Evolutionary conservation across 805 yeast genomes (phyloP).

Genomic region (Wickerhamiella nectarea): DNA sequence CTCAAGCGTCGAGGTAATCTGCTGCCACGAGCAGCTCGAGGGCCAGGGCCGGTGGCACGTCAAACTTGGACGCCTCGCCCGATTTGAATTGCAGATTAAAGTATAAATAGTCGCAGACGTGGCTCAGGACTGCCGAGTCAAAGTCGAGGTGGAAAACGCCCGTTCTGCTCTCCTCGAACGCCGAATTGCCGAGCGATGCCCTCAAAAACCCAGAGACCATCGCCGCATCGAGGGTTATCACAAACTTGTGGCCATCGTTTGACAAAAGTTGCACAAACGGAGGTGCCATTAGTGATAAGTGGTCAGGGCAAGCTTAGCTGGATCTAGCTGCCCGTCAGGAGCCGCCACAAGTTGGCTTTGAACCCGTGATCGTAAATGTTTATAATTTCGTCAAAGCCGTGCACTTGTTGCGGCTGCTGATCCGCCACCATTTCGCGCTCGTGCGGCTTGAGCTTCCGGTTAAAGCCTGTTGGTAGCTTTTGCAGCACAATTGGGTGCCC

Average conservation of each 20-base stretch:
- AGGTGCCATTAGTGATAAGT: slow-evolving; percentile 17
- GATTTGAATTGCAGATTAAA: slow-evolving; percentile 53
- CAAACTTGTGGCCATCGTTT: slow-evolving; percentile 51
- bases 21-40: slow-evolving; percentile 85
- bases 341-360: slow-evolving; percentile 16
- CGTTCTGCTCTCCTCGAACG: slow-evolving; percentile 46
- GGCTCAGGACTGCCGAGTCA: slow-evolving; percentile 57
- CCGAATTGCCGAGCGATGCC: slow-evolving; percentile 35
- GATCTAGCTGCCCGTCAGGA: background rate
- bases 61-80: slow-evolving; percentile 37
- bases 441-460: slow-evolving; percentile 21
- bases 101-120: slow-evolving; percentile 73
- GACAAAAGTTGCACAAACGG: slow-evolving; percentile 54
- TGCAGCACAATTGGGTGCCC: slow-evolving; percentile 22
- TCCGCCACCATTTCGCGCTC: slow-evolving; percentile 21
- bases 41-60: slow-evolving; percentile 88
- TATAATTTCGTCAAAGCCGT: slow-evolving; percentile 24
- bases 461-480: slow-evolving; percentile 16
- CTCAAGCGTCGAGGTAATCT: slow-evolving; percentile 62
- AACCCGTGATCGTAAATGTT: slow-evolving; percentile 29
- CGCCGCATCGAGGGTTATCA: slow-evolving; percentile 62
- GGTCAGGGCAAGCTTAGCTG: background rate
- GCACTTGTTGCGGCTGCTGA: slow-evolving; percentile 18
- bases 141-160: slow-evolving; percentile 43
- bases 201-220: slow-evolving; percentile 50